Conservation (phyloP, 305 asterid genomes). For the Salvia sclarea region DNA sequence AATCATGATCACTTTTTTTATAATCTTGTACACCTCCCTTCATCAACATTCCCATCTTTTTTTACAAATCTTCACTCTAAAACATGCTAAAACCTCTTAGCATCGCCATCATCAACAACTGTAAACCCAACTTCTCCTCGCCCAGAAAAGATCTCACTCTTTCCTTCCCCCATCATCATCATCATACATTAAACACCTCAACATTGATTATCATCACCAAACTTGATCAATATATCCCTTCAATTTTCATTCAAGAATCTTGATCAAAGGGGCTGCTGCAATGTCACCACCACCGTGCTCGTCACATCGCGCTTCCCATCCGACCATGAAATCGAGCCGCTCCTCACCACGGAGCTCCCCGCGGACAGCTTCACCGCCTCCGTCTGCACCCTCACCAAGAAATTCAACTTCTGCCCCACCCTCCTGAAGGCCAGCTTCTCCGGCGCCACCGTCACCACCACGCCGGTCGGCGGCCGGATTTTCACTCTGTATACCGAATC, state of each 20-base stretch:
- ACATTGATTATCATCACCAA: neutral
- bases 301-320: slow-evolving; percentile 72
- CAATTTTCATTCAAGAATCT: neutral
- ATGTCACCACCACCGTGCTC: slow-evolving; percentile 70
- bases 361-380: slow-evolving; percentile 58
- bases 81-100: slow-evolving; percentile 12
- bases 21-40: slow-evolving; percentile 9
- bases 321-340: slow-evolving; percentile 78
- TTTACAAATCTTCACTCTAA: slow-evolving; percentile 28
- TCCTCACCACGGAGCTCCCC: slow-evolving; percentile 67
- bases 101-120: slow-evolving; percentile 9
- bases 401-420: slow-evolving; percentile 77
- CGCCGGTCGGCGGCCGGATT: slow-evolving; percentile 50
- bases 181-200: slow-evolving; percentile 28
- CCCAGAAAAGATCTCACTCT: slow-evolving; percentile 18
- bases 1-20: slow-evolving; percentile 9
- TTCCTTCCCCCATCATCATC: slow-evolving; percentile 23
- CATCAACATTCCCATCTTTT: neutral
- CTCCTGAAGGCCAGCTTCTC: slow-evolving; percentile 66
- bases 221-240: neutral
- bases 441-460: slow-evolving; percentile 68
- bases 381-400: slow-evolving; percentile 64
- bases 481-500: slow-evolving; percentile 53
- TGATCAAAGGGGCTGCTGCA: slow-evolving; percentile 72
- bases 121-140: slow-evolving; percentile 2